Percentiles rank a stretch among this genome's conserved stretches.
Evolutionary conservation across 345 rosid genomes (phyloP).

Genomic region (Citrus glauca): DNA sequence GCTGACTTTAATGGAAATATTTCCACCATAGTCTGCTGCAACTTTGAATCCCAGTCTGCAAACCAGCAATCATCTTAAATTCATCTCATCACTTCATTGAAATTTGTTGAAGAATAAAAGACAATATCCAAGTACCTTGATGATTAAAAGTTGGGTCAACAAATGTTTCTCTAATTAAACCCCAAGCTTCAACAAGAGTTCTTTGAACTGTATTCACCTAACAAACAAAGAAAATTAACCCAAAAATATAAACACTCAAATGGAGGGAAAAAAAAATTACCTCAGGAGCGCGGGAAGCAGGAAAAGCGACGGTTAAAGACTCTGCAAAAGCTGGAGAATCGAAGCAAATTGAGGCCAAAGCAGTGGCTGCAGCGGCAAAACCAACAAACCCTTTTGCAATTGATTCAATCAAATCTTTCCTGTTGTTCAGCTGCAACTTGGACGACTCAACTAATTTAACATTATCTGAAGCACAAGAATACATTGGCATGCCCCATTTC

Average conservation of each 20-base stretch:
- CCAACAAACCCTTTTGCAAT: constrained; percentile 46
- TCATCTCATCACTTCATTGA: not conserved
- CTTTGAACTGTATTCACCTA: constrained; percentile 85
- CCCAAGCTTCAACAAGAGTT: constrained; percentile 96
- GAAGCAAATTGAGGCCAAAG: constrained; percentile 40
- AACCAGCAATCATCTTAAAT: not conserved
- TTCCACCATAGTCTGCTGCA: constrained; percentile 91
- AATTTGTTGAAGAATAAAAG: not conserved
- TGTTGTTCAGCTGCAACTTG: not conserved
- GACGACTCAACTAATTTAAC: constrained; percentile 12
- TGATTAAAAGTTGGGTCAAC: constrained; percentile 84
- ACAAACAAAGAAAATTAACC: constrained; percentile 7
- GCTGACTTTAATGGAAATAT: constrained; percentile 81
- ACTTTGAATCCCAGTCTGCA: constrained; percentile 84
- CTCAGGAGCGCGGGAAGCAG: constrained; percentile 81
- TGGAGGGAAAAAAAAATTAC: constrained; percentile 20
- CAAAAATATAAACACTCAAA: not conserved
- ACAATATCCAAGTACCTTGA: constrained; percentile 48
- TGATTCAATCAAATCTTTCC: constrained; percentile 23
- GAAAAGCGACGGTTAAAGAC: constrained; percentile 74
- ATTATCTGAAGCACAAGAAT: constrained; percentile 22
- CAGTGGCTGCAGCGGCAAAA: constrained; percentile 51
- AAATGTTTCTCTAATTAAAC: constrained; percentile 84
- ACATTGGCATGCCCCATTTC: constrained; percentile 22
- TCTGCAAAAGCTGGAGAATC: constrained; percentile 74